These are phyloP conservation scores for Cichorium intybus DNA, from an alignment of 140 eudicot species.

Conservation along the genomic window DNA sequence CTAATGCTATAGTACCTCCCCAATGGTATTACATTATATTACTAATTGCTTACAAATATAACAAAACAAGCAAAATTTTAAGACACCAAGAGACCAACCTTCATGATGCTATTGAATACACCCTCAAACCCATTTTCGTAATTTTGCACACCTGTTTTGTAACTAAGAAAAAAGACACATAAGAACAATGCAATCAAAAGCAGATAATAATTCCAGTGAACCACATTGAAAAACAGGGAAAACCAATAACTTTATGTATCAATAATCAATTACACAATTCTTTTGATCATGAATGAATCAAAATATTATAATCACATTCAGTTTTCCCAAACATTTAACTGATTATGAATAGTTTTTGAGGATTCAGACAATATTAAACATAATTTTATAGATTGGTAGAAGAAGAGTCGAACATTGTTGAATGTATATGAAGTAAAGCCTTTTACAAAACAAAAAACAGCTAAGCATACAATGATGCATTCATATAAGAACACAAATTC, in stretches of 20 bases:
- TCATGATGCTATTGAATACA: constrained; percentile 9
- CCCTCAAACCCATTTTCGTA: constrained; percentile 13
- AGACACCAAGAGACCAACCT: constrained; percentile 17
- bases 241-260: no score
- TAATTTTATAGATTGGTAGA: no score
- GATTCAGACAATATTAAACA: no score
- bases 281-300: no score
- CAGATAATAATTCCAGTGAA: no score
- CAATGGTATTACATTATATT: constrained; percentile 12
- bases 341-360: no score
- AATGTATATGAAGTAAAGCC: background rate
- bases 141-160: constrained; percentile 10
- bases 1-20: background rate
- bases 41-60: constrained; percentile 17
- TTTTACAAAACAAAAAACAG: background rate
- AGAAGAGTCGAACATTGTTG: no score
- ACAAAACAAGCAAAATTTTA: constrained; percentile 13
- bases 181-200: background rate
- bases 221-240: no score
- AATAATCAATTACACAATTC: background rate
- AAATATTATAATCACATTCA: no score
- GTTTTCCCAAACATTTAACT: no score
- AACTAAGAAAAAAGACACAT: background rate
- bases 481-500: background rate
- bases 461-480: background rate